Percentiles rank a stretch among this genome's conserved stretches.
Conservation (phyloP, 805 yeast species). For the Candida qinlingensis region DNA sequence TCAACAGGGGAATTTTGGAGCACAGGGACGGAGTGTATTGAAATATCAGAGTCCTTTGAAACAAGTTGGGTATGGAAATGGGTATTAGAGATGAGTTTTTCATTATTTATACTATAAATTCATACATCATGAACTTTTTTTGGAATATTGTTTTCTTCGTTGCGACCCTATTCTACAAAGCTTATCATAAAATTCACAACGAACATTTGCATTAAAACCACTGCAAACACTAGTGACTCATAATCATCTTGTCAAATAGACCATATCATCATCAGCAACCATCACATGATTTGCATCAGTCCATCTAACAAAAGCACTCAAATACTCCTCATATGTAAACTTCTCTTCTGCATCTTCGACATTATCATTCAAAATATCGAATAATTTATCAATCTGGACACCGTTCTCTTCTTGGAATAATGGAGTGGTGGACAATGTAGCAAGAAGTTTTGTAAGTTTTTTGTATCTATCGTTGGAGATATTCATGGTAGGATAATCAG, state of each 20-base stretch:
- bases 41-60: background rate
- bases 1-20: background rate
- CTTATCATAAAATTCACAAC: too few relatives aligned
- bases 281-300: conserved; percentile 40
- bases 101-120: conserved; percentile 11
- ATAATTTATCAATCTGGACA: conserved; percentile 32
- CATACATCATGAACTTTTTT: conserved; percentile 32
- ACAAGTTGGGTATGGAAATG: background rate
- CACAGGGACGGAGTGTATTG: background rate
- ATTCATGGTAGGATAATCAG: background rate
- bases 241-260: too few relatives aligned
- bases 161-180: too few relatives aligned
- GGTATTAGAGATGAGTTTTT: background rate
- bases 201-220: too few relatives aligned
- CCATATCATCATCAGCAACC: conserved; percentile 37
- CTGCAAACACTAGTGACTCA: too few relatives aligned
- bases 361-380: conserved; percentile 36
- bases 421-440: conserved; percentile 40
- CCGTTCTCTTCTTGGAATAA: conserved; percentile 42
- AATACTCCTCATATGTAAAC: conserved; percentile 38
- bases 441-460: conserved; percentile 41
- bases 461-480: conserved; percentile 47
- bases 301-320: conserved; percentile 38
- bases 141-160: too few relatives aligned
- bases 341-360: conserved; percentile 43